These are phyloP conservation scores for Tetrapyrgos nigripes DNA, from an alignment of 1,284 basidiomycete genomes.

Conservation along the genomic window DNA sequence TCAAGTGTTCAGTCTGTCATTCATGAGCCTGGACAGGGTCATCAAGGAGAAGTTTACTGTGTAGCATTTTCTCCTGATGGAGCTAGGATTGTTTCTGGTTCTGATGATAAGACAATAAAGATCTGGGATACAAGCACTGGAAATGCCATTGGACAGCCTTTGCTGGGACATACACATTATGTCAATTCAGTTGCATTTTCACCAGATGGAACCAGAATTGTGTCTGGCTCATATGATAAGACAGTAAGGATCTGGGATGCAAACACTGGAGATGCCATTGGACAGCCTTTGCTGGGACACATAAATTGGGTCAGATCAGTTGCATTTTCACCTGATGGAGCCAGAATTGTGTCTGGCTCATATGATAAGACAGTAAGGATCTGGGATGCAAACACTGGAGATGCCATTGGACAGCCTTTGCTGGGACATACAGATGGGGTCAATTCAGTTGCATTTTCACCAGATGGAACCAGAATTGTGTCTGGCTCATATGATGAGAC, in stretches of 20 bases:
- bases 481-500: conserved; percentile 9
- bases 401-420: background rate
- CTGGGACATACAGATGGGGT: background rate
- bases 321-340: conserved; percentile 4
- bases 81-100: too few species aligned
- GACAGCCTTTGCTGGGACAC: background rate
- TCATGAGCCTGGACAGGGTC: too few species aligned
- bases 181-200: conserved; percentile 8
- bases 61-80: too few species aligned
- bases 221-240: conserved; percentile 5
- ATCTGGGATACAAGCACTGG: conserved; percentile 29
- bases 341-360: conserved; percentile 1
- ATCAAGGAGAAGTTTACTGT: too few species aligned
- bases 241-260: conserved; percentile 6
- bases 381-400: background rate
- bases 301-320: background rate
- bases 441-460: conserved; percentile 18
- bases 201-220: conserved; percentile 3
- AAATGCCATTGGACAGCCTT: background rate
- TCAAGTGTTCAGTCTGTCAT: too few species aligned
- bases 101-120: conserved; percentile 24
- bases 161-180: background rate
- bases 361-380: background rate
- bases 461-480: conserved; percentile 12
- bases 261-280: background rate